Conservation (phyloP, 1,139 yeast species). For the Debaryomyces coudertii region DNA sequence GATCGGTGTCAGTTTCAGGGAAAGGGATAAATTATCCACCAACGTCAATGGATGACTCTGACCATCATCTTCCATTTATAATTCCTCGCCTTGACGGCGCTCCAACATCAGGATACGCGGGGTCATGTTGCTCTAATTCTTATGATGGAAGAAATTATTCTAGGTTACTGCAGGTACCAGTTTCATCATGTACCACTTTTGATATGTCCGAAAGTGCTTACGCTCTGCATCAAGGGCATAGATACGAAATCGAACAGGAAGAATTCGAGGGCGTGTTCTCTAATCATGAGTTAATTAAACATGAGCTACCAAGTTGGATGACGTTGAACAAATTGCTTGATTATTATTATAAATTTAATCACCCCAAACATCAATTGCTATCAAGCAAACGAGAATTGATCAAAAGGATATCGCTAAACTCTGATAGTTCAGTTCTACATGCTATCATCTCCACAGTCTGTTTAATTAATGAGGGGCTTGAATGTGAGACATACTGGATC, state of each 20-base stretch:
- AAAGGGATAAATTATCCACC: not conserved
- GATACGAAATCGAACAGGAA: not conserved
- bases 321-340: conserved; percentile 43
- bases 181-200: not conserved
- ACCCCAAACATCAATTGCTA: conserved; percentile 48
- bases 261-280: conserved; percentile 8
- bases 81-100: not conserved
- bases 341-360: conserved; percentile 50
- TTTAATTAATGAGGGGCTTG: conserved; percentile 25
- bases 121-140: not conserved
- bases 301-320: conserved; percentile 48
- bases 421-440: conserved; percentile 47
- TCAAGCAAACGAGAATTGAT: conserved; percentile 45
- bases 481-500: conserved; percentile 45
- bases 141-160: not conserved
- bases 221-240: not conserved
- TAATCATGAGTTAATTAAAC: conserved; percentile 17
- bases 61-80: not conserved
- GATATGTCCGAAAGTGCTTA: not conserved
- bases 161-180: not conserved
- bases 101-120: not conserved
- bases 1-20: not conserved
- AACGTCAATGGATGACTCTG: not conserved
- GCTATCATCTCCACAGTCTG: conserved; percentile 51
- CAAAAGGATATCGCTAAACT: conserved; percentile 32